Evolutionary conservation across 2,329 filamentous ascomycete species (phyloP).

Genomic region (Trichoderma aggressivum): DNA sequence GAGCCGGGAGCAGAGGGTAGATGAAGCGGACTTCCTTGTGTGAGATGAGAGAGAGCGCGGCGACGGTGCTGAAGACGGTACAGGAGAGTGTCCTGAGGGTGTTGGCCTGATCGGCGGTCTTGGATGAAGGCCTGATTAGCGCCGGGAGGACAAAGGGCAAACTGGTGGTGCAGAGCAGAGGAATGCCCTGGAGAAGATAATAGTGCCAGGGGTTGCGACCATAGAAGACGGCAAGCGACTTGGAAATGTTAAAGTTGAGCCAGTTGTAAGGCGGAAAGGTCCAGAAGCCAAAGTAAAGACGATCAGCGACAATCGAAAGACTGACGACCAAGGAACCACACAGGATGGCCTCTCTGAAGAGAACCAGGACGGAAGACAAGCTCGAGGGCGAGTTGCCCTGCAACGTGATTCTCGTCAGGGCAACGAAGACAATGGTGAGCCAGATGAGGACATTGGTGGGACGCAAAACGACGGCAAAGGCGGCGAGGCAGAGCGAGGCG

Average conservation of each 20-base stretch:
- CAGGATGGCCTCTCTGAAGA: constrained; percentile 61
- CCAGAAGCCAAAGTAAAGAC: constrained; percentile 78
- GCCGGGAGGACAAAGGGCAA: constrained; percentile 72
- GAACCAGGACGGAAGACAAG: constrained; percentile 43
- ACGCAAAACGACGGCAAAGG: constrained; percentile 77
- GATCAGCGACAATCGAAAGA: constrained; percentile 66
- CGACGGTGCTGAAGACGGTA: constrained; percentile 57
- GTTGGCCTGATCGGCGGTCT: constrained; percentile 35
- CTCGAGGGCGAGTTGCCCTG: constrained; percentile 41
- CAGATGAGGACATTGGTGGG: constrained; percentile 90
- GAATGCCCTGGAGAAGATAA: constrained; percentile 85
- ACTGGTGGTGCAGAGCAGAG: constrained; percentile 78
- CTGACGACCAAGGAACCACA: constrained; percentile 62
- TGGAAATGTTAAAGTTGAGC: constrained; percentile 84
- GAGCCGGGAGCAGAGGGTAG: constrained; percentile 82
- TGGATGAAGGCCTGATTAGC: constrained; percentile 49
- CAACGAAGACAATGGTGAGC: constrained; percentile 56
- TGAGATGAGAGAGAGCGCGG: constrained; percentile 70
- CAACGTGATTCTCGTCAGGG: constrained; percentile 42
- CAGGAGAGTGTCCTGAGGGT: constrained; percentile 48
- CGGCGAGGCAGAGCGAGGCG: constrained; percentile 69
- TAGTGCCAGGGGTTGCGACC: constrained; percentile 89
- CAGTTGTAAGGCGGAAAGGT: constrained; percentile 85
- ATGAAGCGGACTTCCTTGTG: constrained; percentile 99
- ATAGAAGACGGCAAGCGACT: constrained; percentile 88